Evolutionary conservation across 2,329 filamentous ascomycete species (phyloP).

Genomic region (Ophiostoma ulmi): DNA sequence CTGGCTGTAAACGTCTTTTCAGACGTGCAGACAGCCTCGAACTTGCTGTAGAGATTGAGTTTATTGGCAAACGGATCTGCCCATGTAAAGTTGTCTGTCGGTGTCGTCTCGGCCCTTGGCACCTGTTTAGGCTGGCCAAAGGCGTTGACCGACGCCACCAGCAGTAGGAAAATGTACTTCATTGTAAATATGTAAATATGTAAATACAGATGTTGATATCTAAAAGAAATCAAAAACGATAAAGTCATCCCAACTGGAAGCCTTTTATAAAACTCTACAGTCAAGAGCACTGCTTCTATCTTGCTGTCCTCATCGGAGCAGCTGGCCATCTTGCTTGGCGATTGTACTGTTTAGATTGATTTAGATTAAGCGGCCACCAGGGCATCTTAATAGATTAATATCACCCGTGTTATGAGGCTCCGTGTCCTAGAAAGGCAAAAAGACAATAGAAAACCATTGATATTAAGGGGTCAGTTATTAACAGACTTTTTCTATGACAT

Average conservation of each 20-base stretch:
- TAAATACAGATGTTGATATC: background rate
- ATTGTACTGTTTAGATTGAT: background rate
- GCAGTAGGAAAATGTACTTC: background rate
- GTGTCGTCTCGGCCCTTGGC: background rate
- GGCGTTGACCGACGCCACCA: background rate
- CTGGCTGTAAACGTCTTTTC: background rate
- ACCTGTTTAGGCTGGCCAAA: background rate
- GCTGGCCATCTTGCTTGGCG: background rate
- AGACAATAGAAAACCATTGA: background rate
- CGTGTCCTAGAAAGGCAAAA: background rate
- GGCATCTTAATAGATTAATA: background rate
- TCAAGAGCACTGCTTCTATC: background rate
- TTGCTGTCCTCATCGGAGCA: slow-evolving; percentile 4
- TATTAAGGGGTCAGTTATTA: no score
- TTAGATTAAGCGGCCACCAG: background rate
- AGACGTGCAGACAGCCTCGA: background rate
- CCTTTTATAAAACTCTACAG: background rate
- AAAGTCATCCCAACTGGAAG: background rate
- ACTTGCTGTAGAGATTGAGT: background rate
- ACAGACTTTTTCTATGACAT: background rate
- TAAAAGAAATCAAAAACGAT: background rate
- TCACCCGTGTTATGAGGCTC: background rate
- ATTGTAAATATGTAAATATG: background rate
- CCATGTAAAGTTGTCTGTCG: background rate
- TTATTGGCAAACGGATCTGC: background rate